A percentile compares a stretch with the other conserved stretches of the same genome.
Conservation (phyloP, 2,329 filamentous ascomycete genomes). For the Diaporthe citrichinensis region DNA sequence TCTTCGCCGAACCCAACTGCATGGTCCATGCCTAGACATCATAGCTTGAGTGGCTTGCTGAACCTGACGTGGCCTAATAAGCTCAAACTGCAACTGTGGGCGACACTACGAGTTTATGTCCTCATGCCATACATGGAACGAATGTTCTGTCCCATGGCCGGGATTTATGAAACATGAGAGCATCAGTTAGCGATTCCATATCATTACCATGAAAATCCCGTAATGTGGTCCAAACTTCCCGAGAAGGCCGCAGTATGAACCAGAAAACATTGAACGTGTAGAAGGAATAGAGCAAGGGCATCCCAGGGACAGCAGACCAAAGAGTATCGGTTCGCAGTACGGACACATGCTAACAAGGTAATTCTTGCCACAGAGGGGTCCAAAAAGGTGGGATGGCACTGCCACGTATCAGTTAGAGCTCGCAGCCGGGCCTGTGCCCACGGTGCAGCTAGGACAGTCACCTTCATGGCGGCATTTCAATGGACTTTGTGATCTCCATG, state of each 20-base stretch:
- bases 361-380: neutral
- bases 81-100: neutral
- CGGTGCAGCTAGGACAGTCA: neutral
- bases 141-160: neutral
- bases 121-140: neutral
- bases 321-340: neutral
- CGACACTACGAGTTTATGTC: no score
- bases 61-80: neutral
- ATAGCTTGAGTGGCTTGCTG: no score
- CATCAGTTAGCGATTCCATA: neutral
- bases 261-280: neutral
- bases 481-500: neutral
- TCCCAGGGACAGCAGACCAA: no score
- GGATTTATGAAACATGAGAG: neutral
- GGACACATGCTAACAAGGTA: neutral
- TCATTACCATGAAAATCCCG: neutral
- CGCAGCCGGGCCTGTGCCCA: neutral
- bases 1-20: no score
- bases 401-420: conserved; percentile 15
- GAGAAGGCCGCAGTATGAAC: neutral
- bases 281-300: neutral
- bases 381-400: neutral
- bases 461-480: neutral
- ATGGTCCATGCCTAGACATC: no score
- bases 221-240: neutral